Conservation (phyloP, 2,329 filamentous ascomycete genomes). For the Leptographium flavum region DNA sequence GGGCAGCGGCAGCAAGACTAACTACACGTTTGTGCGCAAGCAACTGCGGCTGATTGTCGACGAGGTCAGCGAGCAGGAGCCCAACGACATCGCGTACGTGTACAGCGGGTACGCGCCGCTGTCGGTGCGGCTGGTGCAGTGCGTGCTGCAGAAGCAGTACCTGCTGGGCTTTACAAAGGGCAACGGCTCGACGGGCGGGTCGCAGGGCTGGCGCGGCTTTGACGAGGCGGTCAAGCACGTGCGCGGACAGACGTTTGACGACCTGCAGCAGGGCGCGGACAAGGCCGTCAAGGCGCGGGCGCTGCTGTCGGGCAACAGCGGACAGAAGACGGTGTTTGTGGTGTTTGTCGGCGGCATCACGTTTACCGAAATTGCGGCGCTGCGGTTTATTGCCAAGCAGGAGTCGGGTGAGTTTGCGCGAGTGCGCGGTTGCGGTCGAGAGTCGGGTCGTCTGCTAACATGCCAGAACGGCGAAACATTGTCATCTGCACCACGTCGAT, state of each 20-base stretch:
- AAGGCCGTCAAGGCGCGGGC: slow-evolving; percentile 80
- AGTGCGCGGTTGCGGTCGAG: too few relatives aligned
- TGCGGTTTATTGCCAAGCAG: slow-evolving; percentile 78
- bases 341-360: slow-evolving; percentile 96
- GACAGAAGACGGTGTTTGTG: slow-evolving; percentile 80
- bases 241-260: slow-evolving; percentile 78
- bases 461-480: slow-evolving; percentile 46
- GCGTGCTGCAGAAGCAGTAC: slow-evolving; percentile 80
- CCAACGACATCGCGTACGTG: slow-evolving; percentile 92
- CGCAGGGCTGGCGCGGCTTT: slow-evolving; percentile 83
- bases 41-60: slow-evolving; percentile 82
- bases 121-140: slow-evolving; percentile 81
- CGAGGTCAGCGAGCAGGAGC: slow-evolving; percentile 89
- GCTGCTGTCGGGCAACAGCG: slow-evolving; percentile 59
- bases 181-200: slow-evolving; percentile 33
- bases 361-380: slow-evolving; percentile 86
- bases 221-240: slow-evolving; percentile 84
- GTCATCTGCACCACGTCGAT: slow-evolving; percentile 89
- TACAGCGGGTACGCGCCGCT: slow-evolving; percentile 95
- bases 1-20: slow-evolving; percentile 44
- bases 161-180: slow-evolving; percentile 56
- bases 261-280: slow-evolving; percentile 82
- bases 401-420: slow-evolving; percentile 49
- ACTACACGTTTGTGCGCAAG: slow-evolving; percentile 80
- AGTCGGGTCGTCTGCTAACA: too few relatives aligned